Conservation (phyloP, 2,329 filamentous ascomycete genomes). For the Thielaviopsis ethacetica region DNA sequence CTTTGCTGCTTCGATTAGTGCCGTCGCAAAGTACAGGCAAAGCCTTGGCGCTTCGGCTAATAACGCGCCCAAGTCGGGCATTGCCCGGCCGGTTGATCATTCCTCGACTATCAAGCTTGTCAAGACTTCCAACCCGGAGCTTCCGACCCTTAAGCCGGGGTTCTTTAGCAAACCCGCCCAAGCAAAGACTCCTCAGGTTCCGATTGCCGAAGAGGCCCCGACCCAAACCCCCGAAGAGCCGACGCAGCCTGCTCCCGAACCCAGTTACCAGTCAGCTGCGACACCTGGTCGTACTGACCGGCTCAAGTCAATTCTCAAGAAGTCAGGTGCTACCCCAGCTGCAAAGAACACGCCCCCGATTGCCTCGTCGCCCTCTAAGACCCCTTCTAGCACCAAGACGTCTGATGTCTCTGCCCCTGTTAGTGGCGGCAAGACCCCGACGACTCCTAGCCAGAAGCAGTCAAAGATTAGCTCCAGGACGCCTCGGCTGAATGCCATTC, state of each 20-base stretch:
- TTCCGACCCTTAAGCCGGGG: neutral
- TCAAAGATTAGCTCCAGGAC: constrained; percentile 70
- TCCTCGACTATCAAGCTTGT: constrained; percentile 18
- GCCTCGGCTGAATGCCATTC: constrained; percentile 35
- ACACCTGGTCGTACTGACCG: constrained; percentile 36
- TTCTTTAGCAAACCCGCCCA: neutral
- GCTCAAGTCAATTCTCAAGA: constrained; percentile 41
- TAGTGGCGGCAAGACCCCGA: constrained; percentile 28
- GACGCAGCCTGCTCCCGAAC: constrained; percentile 19
- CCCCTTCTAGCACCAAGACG: constrained; percentile 24
- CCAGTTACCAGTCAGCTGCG: constrained; percentile 20
- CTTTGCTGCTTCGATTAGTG: neutral
- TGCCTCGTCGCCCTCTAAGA: constrained; percentile 12
- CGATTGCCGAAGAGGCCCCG: neutral
- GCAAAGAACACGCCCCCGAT: constrained; percentile 30
- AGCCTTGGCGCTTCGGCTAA: constrained; percentile 20
- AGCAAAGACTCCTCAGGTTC: neutral
- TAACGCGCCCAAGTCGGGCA: constrained; percentile 33
- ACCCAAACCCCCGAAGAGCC: neutral
- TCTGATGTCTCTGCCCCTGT: constrained; percentile 1
- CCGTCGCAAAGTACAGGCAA: neutral
- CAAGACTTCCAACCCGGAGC: constrained; percentile 30
- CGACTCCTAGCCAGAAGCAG: constrained; percentile 50
- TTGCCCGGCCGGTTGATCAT: constrained; percentile 55
- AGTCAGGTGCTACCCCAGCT: constrained; percentile 24